These are phyloP conservation scores for Collybia sordida DNA, from an alignment of 768 basidiomycete species.

Conservation along the genomic window DNA sequence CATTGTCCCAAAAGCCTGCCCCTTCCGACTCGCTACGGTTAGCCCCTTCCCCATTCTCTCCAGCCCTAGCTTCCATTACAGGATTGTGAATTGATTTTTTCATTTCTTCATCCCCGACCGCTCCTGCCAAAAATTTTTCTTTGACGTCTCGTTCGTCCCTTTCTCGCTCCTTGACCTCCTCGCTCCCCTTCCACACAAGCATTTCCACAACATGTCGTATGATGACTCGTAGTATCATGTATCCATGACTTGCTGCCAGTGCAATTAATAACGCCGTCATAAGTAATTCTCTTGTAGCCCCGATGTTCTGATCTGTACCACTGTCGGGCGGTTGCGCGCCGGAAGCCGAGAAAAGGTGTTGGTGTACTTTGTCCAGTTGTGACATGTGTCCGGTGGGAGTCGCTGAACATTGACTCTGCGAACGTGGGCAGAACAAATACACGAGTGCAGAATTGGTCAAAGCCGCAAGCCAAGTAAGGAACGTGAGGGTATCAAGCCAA, in stretches of 20 bases:
- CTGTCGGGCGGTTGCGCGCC: slow-evolving; percentile 11
- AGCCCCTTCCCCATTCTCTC: slow-evolving; percentile 16
- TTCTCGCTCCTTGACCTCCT: slow-evolving; percentile 60
- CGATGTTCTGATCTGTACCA: slow-evolving; percentile 13
- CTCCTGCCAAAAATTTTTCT: slow-evolving; percentile 33
- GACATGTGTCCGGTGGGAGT: slow-evolving; percentile 10
- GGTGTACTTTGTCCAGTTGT: slow-evolving; percentile 26
- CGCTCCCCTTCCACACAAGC: slow-evolving; percentile 73
- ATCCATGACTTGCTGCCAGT: slow-evolving; percentile 85
- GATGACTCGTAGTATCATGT: slow-evolving; percentile 59
- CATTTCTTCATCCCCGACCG: slow-evolving; percentile 11
- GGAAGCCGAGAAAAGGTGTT: slow-evolving; percentile 23
- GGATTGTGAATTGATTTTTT: no score
- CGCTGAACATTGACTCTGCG: slow-evolving; percentile 15
- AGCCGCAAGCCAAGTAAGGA: slow-evolving; percentile 88
- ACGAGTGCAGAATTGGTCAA: slow-evolving; percentile 89
- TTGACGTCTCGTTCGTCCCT: slow-evolving; percentile 50
- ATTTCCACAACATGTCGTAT: slow-evolving; percentile 73
- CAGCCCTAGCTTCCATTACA: slow-evolving; percentile 9
- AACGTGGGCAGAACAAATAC: slow-evolving; percentile 68
- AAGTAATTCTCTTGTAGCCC: slow-evolving; percentile 50
- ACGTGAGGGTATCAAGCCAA: slow-evolving; percentile 87
- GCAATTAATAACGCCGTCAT: slow-evolving; percentile 71
- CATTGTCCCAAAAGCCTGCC: slow-evolving; percentile 62
- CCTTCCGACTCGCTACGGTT: slow-evolving; percentile 33